These are phyloP conservation scores for Sphaerulina populicola DNA, from an alignment of 2,329 filamentous ascomycete genomes.

Conservation along the genomic window DNA sequence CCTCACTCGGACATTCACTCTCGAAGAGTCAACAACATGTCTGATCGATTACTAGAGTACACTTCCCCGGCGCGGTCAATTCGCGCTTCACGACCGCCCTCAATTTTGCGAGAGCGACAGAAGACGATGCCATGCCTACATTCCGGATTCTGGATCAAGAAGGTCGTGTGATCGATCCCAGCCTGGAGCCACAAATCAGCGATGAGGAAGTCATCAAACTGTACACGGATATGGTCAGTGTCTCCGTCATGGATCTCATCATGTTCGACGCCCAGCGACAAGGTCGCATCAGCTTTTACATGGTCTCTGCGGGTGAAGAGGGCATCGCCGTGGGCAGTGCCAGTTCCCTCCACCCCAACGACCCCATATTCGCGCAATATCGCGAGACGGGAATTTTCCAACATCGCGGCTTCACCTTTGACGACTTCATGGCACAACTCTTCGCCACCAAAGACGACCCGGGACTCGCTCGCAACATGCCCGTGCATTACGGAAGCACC, in stretches of 20 bases:
- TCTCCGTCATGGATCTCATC: slow-evolving; percentile 85
- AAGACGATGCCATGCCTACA: slow-evolving; percentile 70
- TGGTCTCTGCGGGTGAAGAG: slow-evolving; percentile 90
- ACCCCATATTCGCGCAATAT: slow-evolving; percentile 92
- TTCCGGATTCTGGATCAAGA: slow-evolving; percentile 89
- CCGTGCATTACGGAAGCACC: slow-evolving; percentile 84
- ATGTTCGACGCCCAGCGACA: slow-evolving; percentile 98
- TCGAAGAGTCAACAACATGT: not conserved
- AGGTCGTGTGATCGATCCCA: slow-evolving; percentile 69
- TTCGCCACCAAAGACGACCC: slow-evolving; percentile 78
- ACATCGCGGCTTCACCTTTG: slow-evolving; percentile 76
- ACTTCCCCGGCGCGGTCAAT: slow-evolving; percentile 90
- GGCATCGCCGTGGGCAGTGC: slow-evolving; percentile 85
- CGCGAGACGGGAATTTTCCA: slow-evolving; percentile 86
- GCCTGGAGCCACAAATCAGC: slow-evolving; percentile 57
- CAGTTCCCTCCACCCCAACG: slow-evolving; percentile 69
- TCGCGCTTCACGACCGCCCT: slow-evolving; percentile 81
- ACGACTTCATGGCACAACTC: slow-evolving; percentile 90
- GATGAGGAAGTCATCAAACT: slow-evolving; percentile 52
- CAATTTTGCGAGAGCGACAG: slow-evolving; percentile 65
- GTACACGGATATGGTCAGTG: slow-evolving; percentile 58
- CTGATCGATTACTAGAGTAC: slow-evolving; percentile 35
- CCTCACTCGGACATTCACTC: not conserved
- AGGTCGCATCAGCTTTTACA: slow-evolving; percentile 91
- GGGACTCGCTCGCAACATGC: slow-evolving; percentile 87